Conservation (phyloP, 306 rosid species). For the Vigna reflexopilosa region DNA sequence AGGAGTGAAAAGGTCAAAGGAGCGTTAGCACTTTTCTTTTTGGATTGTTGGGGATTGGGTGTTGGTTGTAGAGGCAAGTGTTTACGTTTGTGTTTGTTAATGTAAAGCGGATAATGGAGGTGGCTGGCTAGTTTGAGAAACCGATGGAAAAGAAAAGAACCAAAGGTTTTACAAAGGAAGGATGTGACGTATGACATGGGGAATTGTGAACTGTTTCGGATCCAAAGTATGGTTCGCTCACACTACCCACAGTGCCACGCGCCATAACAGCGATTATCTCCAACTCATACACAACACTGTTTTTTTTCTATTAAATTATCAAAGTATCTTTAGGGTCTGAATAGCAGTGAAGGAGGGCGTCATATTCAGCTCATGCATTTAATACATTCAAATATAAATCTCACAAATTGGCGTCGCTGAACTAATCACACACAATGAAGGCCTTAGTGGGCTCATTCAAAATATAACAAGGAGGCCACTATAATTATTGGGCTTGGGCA, state of each 20-base stretch:
- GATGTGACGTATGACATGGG: constrained; percentile 30
- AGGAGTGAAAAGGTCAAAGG: background rate
- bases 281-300: background rate
- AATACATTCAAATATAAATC: no score
- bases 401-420: no score
- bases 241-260: constrained; percentile 35
- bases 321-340: no score
- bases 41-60: background rate
- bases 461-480: no score
- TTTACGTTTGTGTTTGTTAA: background rate
- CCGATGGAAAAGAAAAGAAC: background rate
- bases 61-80: background rate
- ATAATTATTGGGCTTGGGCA: no score
- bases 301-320: no score
- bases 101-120: background rate
- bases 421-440: no score
- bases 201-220: constrained; percentile 46
- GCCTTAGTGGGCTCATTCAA: no score
- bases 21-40: background rate
- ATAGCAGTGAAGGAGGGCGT: no score
- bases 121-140: constrained; percentile 37
- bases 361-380: no score
- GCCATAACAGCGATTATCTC: constrained; percentile 11
- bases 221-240: constrained; percentile 13
- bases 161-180: background rate